Percentiles rank a stretch among this genome's conserved stretches.
Conservation (phyloP, 106 monocot species). For the Allium sativum region DNA sequence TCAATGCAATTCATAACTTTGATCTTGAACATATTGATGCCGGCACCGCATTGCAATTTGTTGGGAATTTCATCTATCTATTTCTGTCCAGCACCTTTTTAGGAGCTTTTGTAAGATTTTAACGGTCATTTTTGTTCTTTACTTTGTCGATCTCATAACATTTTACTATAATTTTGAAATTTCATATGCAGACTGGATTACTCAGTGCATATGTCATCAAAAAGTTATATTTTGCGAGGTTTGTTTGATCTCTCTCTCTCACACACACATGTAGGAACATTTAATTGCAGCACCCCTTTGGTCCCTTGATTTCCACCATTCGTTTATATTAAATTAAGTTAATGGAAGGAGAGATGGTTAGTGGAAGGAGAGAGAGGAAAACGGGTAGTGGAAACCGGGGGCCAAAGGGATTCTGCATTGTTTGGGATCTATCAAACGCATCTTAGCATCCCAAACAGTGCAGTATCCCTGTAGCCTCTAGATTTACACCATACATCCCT, state of each 20-base stretch:
- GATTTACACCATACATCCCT: too few relatives aligned
- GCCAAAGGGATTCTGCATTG: too few relatives aligned
- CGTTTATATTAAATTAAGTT: too few relatives aligned
- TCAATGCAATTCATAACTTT: slow-evolving; percentile 90
- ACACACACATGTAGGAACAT: too few relatives aligned
- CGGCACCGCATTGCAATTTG: slow-evolving; percentile 32
- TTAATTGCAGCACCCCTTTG: too few relatives aligned
- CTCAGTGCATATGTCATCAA: slow-evolving; percentile 89
- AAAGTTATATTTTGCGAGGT: slow-evolving; percentile 95
- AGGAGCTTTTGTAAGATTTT: slow-evolving; percentile 65
- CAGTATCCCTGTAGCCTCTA: too few relatives aligned
- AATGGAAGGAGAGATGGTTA: too few relatives aligned
- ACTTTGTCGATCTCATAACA: not conserved
- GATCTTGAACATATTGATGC: slow-evolving; percentile 78
- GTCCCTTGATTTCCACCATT: too few relatives aligned
- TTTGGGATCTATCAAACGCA: too few relatives aligned
- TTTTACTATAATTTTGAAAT: slow-evolving; percentile 3
- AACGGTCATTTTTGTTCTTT: not conserved
- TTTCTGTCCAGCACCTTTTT: slow-evolving; percentile 84
- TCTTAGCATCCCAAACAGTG: too few relatives aligned
- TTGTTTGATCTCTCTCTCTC: not conserved
- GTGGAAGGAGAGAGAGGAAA: too few relatives aligned
- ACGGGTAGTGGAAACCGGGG: too few relatives aligned
- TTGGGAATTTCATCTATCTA: slow-evolving; percentile 76
- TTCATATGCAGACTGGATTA: slow-evolving; percentile 51